Evolutionary conservation across 1,139 yeast genomes (phyloP), one percentile per base, ranked within the genome.

Genomic region (Chernovozyma aurita): DNA sequence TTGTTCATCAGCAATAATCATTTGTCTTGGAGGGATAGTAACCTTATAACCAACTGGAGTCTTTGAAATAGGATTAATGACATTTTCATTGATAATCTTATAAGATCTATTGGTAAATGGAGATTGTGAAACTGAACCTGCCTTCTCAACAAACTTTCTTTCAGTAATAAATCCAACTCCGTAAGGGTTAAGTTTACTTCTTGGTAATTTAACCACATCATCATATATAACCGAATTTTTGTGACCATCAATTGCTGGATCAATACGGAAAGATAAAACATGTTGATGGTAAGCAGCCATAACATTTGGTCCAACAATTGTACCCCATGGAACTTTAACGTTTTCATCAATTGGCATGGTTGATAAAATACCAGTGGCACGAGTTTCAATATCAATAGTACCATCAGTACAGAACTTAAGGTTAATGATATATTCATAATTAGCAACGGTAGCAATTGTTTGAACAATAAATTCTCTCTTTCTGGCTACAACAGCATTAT

Each of bases 241-340:
- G 62, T 85, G 85, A 49, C 95, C 95, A 53, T 86, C 95, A 37
- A 86, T 58, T 39, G 95, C 88, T 30, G 95, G 90, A 61, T 86
- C 95, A 51, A 86, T 78, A 70, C 95, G 80, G 63, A 85, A 80
- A 12, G 86, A 78, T 56, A 86, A 73, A 50, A 86, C 72, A 63
- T 86, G 95, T 70, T 86, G 95, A 61, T 86, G 95, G 63, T 82
- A 82, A 26, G 95, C 83, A 36, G 95, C 95, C 75, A 85, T 73
- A 40, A 82, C 92, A 53, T 85, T 80, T 45, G 95, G 95, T 20
- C 88, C 90, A 42, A 86, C 86, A 49, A 78, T 73, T 24, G 92
- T 85, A 53, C 95, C 94, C 82, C 86, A 85, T 47, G 85, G 84
- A 47, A 84, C 85, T 41, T 68, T 75, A 52, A 76, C 78, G 54